phyloP scores from a whole-genome alignment of 108 stramenopile genomes.

The Nitzschia sp. region DNA sequence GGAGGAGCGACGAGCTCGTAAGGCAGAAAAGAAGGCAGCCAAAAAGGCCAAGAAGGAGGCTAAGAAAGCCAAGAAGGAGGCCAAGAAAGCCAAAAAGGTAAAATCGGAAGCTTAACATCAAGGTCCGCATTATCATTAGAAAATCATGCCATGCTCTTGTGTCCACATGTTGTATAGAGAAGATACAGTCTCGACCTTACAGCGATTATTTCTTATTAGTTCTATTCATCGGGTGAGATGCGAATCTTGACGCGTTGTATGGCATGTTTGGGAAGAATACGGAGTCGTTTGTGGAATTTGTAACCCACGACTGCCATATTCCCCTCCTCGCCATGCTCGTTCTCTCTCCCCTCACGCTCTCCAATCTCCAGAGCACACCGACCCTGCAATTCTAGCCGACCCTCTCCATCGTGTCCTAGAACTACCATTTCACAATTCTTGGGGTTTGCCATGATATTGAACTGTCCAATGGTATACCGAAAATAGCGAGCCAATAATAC shows the following conservation, averaged over 20 bases:
- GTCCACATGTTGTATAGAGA: no score
- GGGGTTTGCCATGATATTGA: conserved; percentile 86
- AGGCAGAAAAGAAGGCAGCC: conserved; percentile 29
- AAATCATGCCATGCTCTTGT: conserved; percentile 8
- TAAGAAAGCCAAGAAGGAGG: conserved; percentile 21
- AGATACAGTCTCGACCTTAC: no score
- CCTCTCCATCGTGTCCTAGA: conserved; percentile 76
- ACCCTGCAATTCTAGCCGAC: conserved; percentile 67
- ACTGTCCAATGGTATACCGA: conserved; percentile 90
- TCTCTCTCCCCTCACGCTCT: conserved; percentile 4
- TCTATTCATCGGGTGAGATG: conserved; percentile 42
- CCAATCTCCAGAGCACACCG: conserved; percentile 59
- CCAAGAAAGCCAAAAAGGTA: conserved; percentile 22
- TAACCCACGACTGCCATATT: conserved; percentile 44
- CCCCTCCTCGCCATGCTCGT: conserved; percentile 13
- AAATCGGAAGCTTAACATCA: no score
- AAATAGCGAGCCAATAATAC: conserved; percentile 91
- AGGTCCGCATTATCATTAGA: no score
- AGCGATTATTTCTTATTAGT: not conserved
- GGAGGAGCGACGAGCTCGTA: conserved; percentile 17
- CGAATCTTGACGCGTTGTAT: conserved; percentile 51
- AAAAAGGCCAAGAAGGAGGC: conserved; percentile 38
- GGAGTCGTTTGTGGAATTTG: conserved; percentile 58
- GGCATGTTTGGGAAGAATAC: conserved; percentile 57
- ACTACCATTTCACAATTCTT: conserved; percentile 88